Percentiles rank a stretch among this genome's conserved stretches.
Evolutionary conservation across 371 early-diverging fungal genomes (phyloP).

Genomic region (Mortierella sp.): DNA sequence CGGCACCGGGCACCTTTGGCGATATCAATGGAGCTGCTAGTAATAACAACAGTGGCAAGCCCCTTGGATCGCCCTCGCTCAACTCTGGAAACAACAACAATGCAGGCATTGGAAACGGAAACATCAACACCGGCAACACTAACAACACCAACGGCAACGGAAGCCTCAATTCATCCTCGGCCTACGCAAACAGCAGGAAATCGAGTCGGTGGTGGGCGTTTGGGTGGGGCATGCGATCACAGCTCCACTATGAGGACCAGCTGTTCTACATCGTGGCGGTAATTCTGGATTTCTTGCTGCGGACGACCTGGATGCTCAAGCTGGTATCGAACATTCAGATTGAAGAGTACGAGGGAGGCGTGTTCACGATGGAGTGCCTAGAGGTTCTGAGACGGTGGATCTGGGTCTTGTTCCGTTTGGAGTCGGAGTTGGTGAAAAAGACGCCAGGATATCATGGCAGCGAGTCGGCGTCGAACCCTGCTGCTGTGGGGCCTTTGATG

Average conservation of each 20-base stretch:
- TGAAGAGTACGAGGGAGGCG: constrained; percentile 75
- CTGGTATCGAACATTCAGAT: constrained; percentile 80
- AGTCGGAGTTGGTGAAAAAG: constrained; percentile 82
- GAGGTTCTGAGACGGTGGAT: constrained; percentile 91
- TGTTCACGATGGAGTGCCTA: constrained; percentile 80
- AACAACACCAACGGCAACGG: constrained; percentile 9
- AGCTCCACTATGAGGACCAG: constrained; percentile 72
- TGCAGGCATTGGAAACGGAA: neutral
- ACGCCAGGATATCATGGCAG: neutral
- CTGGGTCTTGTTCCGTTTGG: constrained; percentile 93
- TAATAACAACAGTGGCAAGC: constrained; percentile 7
- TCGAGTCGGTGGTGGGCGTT: neutral
- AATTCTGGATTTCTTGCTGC: constrained; percentile 80
- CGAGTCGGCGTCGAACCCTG: constrained; percentile 19
- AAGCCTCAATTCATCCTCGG: neutral
- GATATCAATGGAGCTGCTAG: constrained; percentile 7
- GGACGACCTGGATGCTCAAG: constrained; percentile 90
- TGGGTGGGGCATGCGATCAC: constrained; percentile 69
- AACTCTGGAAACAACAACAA: neutral
- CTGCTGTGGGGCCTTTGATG: neutral
- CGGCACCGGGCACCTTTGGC: neutral
- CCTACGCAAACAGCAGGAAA: neutral
- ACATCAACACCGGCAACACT: neutral
- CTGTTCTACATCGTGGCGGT: constrained; percentile 82
- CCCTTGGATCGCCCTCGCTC: constrained; percentile 9